These are phyloP conservation scores for Thalia dealbata DNA, from an alignment of 176 grass and related monocot genomes.

Conservation along the genomic window DNA sequence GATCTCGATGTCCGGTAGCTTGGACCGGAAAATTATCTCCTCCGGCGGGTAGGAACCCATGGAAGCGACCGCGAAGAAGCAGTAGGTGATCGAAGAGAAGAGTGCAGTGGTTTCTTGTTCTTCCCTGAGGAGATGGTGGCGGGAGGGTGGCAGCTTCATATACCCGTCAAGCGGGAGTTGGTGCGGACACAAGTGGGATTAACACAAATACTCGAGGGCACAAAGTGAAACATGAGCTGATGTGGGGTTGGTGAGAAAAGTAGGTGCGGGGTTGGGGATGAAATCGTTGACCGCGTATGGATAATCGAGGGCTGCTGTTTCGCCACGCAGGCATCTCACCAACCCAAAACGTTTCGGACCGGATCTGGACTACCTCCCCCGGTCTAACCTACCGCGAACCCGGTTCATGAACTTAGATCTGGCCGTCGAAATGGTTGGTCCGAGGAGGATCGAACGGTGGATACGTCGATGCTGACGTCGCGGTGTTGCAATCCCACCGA, in stretches of 20 bases:
- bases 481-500: no score
- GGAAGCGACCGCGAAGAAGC: not conserved
- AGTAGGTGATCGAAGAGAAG: not conserved
- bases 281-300: not conserved
- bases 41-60: not conserved
- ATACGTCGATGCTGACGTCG: no score
- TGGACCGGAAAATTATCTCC: not conserved
- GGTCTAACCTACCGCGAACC: no score
- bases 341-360: not conserved
- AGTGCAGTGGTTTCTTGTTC: not conserved
- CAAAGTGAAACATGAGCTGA: not conserved
- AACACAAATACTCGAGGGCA: not conserved
- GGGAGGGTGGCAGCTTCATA: not conserved
- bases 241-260: not conserved
- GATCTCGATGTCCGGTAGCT: slow-evolving; percentile 3
- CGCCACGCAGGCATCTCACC: not conserved
- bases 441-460: no score
- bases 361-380: no score
- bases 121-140: not conserved
- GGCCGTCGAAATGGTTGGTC: no score
- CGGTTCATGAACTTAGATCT: no score
- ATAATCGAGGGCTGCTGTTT: not conserved
- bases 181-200: not conserved
- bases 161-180: slow-evolving; percentile 3
- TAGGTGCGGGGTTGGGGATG: not conserved